These are phyloP conservation scores for Pleochaeta shiraiana DNA, from an alignment of 2,329 filamentous ascomycete genomes.

Conservation along the genomic window DNA sequence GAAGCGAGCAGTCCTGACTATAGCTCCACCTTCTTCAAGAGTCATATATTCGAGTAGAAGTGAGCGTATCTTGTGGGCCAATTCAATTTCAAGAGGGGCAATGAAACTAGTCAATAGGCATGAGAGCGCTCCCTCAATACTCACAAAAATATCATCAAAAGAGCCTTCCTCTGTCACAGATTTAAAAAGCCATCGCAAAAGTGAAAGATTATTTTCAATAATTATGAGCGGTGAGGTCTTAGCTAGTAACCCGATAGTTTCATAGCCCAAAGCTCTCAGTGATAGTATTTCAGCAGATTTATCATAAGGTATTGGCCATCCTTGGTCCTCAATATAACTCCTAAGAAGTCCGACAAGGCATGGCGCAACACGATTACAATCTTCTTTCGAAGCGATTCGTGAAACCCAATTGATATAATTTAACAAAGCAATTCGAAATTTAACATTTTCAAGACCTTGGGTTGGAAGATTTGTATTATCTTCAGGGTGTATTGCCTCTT, in stretches of 20 bases:
- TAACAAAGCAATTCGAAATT: conserved; percentile 65
- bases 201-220: conserved; percentile 26
- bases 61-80: conserved; percentile 17
- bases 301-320: conserved; percentile 52
- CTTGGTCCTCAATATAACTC: conserved; percentile 55
- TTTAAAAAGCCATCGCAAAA: conserved; percentile 59
- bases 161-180: conserved; percentile 64
- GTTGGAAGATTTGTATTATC: conserved; percentile 17
- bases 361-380: conserved; percentile 42
- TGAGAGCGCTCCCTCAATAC: conserved; percentile 74
- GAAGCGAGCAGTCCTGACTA: conserved; percentile 55
- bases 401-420: conserved; percentile 76
- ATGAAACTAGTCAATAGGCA: conserved; percentile 42
- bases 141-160: conserved; percentile 52
- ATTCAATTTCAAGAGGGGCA: conserved; percentile 19
- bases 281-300: conserved; percentile 36
- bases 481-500: conserved; percentile 35
- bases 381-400: conserved; percentile 39
- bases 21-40: conserved; percentile 25
- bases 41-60: conserved; percentile 50
- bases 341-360: conserved; percentile 46
- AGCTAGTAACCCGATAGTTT: conserved; percentile 68
- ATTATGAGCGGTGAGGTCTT: conserved; percentile 38
- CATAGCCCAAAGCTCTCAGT: conserved; percentile 64
- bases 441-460: conserved; percentile 38